Evolutionary conservation across 1,284 basidiomycete genomes (phyloP).

Genomic region (Salmacisia buchloeana): DNA sequence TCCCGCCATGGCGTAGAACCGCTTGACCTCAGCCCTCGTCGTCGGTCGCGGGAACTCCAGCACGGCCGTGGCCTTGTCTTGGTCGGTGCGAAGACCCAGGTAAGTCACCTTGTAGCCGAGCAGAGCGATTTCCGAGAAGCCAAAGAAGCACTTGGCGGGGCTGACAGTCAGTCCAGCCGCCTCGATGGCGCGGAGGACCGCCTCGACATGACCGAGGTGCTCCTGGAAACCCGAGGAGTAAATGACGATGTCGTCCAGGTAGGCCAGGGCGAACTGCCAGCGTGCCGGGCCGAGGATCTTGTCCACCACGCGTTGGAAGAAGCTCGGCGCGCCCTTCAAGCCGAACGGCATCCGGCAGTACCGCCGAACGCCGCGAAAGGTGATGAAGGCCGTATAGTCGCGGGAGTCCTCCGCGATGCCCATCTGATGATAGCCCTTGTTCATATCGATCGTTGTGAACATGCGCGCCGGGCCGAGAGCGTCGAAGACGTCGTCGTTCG

Average conservation of each 20-base stretch:
- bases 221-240: neutral
- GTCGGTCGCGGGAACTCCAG: neutral
- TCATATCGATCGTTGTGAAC: neutral
- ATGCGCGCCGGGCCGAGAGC: neutral
- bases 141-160: neutral
- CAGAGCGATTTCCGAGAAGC: neutral
- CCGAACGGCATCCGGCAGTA: conserved; percentile 4
- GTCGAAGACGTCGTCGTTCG: neutral
- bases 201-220: neutral
- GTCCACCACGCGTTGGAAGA: conserved; percentile 4
- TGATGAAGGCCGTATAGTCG: neutral
- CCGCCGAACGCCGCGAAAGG: neutral
- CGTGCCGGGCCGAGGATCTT: neutral
- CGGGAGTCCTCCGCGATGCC: neutral
- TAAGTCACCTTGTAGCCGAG: neutral
- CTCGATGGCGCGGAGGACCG: neutral
- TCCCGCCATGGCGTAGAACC: neutral
- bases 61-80: neutral
- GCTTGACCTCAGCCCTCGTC: neutral
- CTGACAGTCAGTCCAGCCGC: neutral
- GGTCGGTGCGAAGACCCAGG: neutral
- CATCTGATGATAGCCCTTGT: neutral
- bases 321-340: neutral
- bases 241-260: conserved; percentile 4
- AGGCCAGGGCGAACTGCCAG: neutral